A percentile compares a stretch with the other conserved stretches of the same genome.
Evolutionary conservation across 768 basidiomycete species (phyloP).

Genomic region (Sistotremastrum suecicum): DNA sequence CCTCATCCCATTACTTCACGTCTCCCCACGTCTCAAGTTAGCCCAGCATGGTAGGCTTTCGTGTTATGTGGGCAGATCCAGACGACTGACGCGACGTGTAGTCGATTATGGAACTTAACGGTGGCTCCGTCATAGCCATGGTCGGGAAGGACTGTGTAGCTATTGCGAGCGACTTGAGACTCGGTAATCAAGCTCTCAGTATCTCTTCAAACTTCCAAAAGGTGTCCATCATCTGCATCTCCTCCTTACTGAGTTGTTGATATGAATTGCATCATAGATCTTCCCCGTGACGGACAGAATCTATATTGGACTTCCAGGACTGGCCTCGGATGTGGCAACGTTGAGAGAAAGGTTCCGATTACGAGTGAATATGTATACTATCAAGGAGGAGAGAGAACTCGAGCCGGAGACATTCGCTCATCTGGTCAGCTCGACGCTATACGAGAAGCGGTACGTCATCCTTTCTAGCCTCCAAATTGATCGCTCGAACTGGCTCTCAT

Average conservation of each 20-base stretch:
- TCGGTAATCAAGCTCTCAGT: slow-evolving; percentile 78
- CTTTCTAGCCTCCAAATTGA: neutral
- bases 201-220: slow-evolving; percentile 91
- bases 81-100: slow-evolving; percentile 14
- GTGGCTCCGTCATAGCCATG: slow-evolving; percentile 99
- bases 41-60: too few species aligned
- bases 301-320: slow-evolving; percentile 81
- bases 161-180: slow-evolving; percentile 86
- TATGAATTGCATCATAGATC: slow-evolving; percentile 36
- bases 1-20: too few species aligned
- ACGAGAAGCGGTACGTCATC: slow-evolving; percentile 53
- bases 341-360: slow-evolving; percentile 90
- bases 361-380: slow-evolving; percentile 97
- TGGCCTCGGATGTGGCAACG: slow-evolving; percentile 88
- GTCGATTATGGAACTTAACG: slow-evolving; percentile 90
- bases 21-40: too few species aligned
- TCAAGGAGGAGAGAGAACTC: slow-evolving; percentile 97
- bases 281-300: slow-evolving; percentile 90
- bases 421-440: slow-evolving; percentile 88
- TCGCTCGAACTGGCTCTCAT: neutral
- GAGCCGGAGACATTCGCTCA: slow-evolving; percentile 93
- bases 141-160: slow-evolving; percentile 97
- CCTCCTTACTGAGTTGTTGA: slow-evolving; percentile 5
- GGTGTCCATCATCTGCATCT: slow-evolving; percentile 29
- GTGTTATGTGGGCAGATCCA: neutral